Percentiles rank a stretch among this genome's conserved stretches.
These are phyloP conservation scores for Arabis alpina DNA, from an alignment of 345 rosid genomes.

Conservation along the genomic window DNA sequence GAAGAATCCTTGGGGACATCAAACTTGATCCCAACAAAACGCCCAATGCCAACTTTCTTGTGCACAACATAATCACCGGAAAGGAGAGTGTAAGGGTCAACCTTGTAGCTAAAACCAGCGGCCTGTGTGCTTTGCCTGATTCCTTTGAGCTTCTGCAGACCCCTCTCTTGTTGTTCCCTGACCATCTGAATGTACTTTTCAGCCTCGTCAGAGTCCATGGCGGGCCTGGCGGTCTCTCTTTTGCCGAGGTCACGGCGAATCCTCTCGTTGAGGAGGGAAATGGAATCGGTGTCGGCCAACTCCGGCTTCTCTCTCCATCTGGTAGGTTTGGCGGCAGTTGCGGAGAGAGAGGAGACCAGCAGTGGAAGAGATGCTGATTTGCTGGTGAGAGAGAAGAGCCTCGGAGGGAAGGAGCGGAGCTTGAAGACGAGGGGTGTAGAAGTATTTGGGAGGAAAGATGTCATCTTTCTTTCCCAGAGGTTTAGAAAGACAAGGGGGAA, in stretches of 20 bases:
- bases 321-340: constrained; percentile 40
- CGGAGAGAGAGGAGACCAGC: constrained; percentile 51
- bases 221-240: constrained; percentile 58
- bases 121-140: constrained; percentile 46
- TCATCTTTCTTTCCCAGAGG: constrained; percentile 45
- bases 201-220: constrained; percentile 81
- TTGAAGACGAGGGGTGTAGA: constrained; percentile 47
- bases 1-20: constrained; percentile 67
- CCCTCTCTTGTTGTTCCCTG: constrained; percentile 87
- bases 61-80: constrained; percentile 94
- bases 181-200: constrained; percentile 80
- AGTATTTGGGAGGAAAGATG: constrained; percentile 48
- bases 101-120: constrained; percentile 71
- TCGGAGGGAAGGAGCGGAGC: constrained; percentile 42
- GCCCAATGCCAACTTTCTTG: constrained; percentile 91
- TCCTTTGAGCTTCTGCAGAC: constrained; percentile 87
- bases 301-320: constrained; percentile 50
- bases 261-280: constrained; percentile 76
- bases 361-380: constrained; percentile 40
- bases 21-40: constrained; percentile 82
- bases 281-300: constrained; percentile 56
- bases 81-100: constrained; percentile 73
- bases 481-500: constrained; percentile 17
- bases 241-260: constrained; percentile 70
- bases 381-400: constrained; percentile 39